Conservation (phyloP, 176 grass and related monocot species). For the Avena atlantica region DNA sequence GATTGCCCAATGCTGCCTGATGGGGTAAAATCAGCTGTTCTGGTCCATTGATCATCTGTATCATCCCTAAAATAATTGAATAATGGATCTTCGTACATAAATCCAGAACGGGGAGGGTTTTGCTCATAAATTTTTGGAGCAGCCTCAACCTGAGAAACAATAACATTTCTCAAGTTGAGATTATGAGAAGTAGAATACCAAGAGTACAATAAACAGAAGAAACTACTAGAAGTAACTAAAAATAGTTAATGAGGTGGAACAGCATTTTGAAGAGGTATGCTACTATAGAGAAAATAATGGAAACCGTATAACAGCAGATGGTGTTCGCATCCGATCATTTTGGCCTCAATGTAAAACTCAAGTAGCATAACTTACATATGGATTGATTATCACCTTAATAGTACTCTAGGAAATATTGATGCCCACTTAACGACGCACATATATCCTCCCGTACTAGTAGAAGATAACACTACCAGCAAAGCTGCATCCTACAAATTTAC, state of each 20-base stretch:
- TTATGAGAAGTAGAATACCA: conserved; percentile 11
- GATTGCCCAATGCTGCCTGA: conserved; percentile 79
- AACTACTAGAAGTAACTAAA: background rate
- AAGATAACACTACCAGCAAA: background rate
- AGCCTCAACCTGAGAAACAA: conserved; percentile 63
- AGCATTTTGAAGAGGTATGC: conserved; percentile 14
- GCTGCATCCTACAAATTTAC: background rate
- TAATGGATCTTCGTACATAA: conserved; percentile 54
- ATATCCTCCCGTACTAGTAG: background rate
- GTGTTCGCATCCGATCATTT: conserved; percentile 9
- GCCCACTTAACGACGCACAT: background rate
- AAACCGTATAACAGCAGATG: background rate
- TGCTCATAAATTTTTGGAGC: conserved; percentile 78
- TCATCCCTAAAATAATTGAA: conserved; percentile 70
- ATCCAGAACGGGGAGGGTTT: conserved; percentile 4
- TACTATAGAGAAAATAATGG: background rate
- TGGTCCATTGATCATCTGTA: conserved; percentile 78
- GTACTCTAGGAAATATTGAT: background rate
- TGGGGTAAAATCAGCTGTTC: conserved; percentile 82
- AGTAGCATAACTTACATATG: conserved; percentile 20
- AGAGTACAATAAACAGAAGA: background rate
- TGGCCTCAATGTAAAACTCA: conserved; percentile 4
- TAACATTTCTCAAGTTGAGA: conserved; percentile 1
- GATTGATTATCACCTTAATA: conserved; percentile 14
- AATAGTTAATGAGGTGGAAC: background rate